Percentiles rank a stretch among this genome's conserved stretches.
These are phyloP conservation scores for Solanum acaule DNA, from an alignment of 257 asterid species.

Conservation along the genomic window DNA sequence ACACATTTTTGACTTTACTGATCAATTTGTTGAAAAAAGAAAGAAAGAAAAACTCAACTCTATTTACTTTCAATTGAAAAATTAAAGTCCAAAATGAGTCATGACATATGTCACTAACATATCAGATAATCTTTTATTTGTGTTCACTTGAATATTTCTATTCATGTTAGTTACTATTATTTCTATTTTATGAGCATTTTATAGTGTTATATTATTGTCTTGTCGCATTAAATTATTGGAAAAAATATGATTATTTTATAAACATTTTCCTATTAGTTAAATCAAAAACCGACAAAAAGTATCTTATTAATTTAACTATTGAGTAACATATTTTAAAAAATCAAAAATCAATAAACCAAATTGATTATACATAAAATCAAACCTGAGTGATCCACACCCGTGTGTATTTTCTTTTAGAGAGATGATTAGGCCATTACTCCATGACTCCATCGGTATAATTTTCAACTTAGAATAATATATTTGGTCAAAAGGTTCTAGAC, in stretches of 20 bases:
- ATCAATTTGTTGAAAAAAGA: neutral
- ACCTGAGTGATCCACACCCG: too few relatives aligned
- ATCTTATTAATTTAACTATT: too few relatives aligned
- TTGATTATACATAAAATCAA: too few relatives aligned
- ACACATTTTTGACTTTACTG: neutral
- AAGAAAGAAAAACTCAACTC: neutral
- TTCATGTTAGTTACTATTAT: too few relatives aligned
- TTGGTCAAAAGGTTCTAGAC: neutral
- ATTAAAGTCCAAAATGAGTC: neutral
- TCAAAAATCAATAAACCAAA: too few relatives aligned
- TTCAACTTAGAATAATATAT: neutral
- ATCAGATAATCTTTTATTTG: too few relatives aligned
- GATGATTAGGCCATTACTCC: neutral
- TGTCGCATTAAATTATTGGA: too few relatives aligned
- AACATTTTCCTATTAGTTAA: too few relatives aligned
- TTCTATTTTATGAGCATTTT: too few relatives aligned
- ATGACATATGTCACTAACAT: neutral
- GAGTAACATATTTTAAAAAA: too few relatives aligned
- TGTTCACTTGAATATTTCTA: neutral
- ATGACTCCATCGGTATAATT: neutral
- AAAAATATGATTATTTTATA: too few relatives aligned
- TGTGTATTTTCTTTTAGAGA: neutral
- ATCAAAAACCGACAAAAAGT: accelerated
- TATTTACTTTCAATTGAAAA: neutral
- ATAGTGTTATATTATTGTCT: too few relatives aligned